These are phyloP conservation scores for Mucor indicus DNA, from an alignment of 371 early-diverging fungal species.

Conservation along the genomic window DNA sequence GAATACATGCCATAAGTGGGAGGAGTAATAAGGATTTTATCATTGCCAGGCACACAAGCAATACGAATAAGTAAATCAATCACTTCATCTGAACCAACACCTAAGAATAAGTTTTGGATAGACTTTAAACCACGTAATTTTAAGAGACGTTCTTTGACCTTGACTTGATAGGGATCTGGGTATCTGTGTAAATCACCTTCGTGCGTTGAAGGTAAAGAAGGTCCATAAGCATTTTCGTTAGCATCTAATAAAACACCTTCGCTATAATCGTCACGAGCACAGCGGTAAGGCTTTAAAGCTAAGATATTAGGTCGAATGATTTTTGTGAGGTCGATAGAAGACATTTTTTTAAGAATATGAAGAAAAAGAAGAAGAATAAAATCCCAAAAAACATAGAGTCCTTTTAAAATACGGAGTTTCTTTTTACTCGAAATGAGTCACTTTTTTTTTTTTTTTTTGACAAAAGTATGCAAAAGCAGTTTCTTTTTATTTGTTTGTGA, in stretches of 20 bases:
- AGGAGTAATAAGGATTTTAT: conserved; percentile 91
- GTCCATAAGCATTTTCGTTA: conserved; percentile 95
- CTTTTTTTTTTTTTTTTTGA: neutral
- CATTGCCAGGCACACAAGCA: conserved; percentile 86
- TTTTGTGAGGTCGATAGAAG: conserved; percentile 67
- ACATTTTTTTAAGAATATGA: neutral
- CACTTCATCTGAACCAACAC: conserved; percentile 96
- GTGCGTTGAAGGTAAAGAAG: conserved; percentile 43
- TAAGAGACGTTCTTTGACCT: conserved; percentile 75
- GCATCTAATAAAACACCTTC: conserved; percentile 94
- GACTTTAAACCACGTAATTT: conserved; percentile 66
- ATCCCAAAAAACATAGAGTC: neutral
- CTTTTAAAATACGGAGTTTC: neutral
- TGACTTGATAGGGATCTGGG: conserved; percentile 90
- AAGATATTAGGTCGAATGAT: conserved; percentile 94
- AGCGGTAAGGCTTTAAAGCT: conserved; percentile 89
- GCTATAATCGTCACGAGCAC: conserved; percentile 95
- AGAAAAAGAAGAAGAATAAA: conserved; percentile 1
- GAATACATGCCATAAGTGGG: conserved; percentile 99
- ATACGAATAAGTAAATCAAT: conserved; percentile 91
- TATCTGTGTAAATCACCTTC: conserved; percentile 81
- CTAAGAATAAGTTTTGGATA: conserved; percentile 80
- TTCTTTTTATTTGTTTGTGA: conserved; percentile 2
- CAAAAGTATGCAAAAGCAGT: neutral
- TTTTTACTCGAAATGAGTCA: neutral